A percentile compares a stretch with the other conserved stretches of the same genome.
Evolutionary conservation across 768 basidiomycete genomes (phyloP).

Genomic region (Tylopilus balloui): DNA sequence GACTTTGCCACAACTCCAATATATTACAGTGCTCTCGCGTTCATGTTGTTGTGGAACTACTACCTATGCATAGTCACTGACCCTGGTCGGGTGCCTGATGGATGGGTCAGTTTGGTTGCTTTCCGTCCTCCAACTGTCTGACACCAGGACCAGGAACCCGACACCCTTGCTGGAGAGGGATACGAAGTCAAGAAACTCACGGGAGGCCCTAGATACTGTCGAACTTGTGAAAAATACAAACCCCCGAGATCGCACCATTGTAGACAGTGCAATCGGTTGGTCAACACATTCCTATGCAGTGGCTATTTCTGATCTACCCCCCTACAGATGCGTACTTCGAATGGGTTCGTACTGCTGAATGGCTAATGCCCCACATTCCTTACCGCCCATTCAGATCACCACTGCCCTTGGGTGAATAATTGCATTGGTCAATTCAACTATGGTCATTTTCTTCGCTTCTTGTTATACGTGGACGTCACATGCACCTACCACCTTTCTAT

Average conservation of each 20-base stretch:
- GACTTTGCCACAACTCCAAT: slow-evolving; percentile 10
- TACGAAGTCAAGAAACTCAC: slow-evolving; percentile 90
- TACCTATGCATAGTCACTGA: slow-evolving; percentile 76
- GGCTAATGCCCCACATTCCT: slow-evolving; percentile 2
- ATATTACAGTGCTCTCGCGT: slow-evolving; percentile 58
- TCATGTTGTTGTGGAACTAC: slow-evolving; percentile 85
- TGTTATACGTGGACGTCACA: slow-evolving; percentile 88
- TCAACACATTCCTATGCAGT: slow-evolving; percentile 6
- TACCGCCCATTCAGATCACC: slow-evolving; percentile 56
- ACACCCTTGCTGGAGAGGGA: slow-evolving; percentile 58
- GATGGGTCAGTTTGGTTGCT: slow-evolving; percentile 55
- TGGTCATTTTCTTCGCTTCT: slow-evolving; percentile 84
- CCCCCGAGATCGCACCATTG: slow-evolving; percentile 93
- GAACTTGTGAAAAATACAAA: slow-evolving; percentile 80
- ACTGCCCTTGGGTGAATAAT: slow-evolving; percentile 92
- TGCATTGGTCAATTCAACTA: slow-evolving; percentile 94
- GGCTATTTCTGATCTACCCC: slow-evolving; percentile 1
- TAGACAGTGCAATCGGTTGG: slow-evolving; percentile 75
- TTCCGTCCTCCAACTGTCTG: not conserved
- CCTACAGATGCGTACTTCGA: slow-evolving; percentile 69
- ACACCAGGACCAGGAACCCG: slow-evolving; percentile 51
- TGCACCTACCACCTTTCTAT: slow-evolving; percentile 86
- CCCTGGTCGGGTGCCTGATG: slow-evolving; percentile 75
- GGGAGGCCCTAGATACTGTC: slow-evolving; percentile 78
- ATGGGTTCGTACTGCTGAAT: slow-evolving; percentile 59